Base-by-base conservation (phyloP, 768 basidiomycete genomes). In the Amanita subjunquillea region DNA sequence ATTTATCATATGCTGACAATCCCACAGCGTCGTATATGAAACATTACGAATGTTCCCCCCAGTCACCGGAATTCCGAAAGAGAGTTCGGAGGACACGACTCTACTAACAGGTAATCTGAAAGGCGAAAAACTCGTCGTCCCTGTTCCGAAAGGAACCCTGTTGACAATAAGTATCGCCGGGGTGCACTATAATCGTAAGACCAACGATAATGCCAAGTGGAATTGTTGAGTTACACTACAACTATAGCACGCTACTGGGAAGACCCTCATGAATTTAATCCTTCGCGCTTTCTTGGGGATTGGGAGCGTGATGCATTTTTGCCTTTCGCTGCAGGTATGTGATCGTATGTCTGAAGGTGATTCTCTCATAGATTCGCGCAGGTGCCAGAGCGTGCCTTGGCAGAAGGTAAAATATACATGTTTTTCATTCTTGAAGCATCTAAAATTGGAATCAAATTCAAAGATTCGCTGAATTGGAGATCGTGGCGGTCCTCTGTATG, bases 261-360 rank as follows among this genome's bases (percentile, higher is more conserved):
- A 47, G 70, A 80, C 41, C 79, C 80, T 3, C 55, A 74, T 29
- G 57, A 57, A 6, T 82, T 79, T 62, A 69, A 67, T 38, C 67
- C 67, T 23, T 67, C 68, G 25, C 69, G 78, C 6, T 80, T 79
- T 65, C 61, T 79, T n/a, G 69, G 67, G 34, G 73, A 79, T 44
- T 81, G 75, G 72, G 70, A 74, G 20, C 67, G 71, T 34, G 78
- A 80, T 57, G 80, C 79, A 0, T 80, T 78, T 58, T 37, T 77
- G 25, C 76, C 78, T 3, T 80, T 79, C 58, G 76, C 73, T 50
- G 66, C 61, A 42, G 76, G 76, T 67, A 50, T 51, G 63, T 55
- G n/a, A 48, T 20, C n/a, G 9, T 6, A 38, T 13, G 36, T 25
- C 54, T n/a, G 8, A 4, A 8, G 29, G 46, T 17, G 17, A 15